Conservation (phyloP, 2,329 filamentous ascomycete genomes). For the Rhynchosporium graminicola region DNA sequence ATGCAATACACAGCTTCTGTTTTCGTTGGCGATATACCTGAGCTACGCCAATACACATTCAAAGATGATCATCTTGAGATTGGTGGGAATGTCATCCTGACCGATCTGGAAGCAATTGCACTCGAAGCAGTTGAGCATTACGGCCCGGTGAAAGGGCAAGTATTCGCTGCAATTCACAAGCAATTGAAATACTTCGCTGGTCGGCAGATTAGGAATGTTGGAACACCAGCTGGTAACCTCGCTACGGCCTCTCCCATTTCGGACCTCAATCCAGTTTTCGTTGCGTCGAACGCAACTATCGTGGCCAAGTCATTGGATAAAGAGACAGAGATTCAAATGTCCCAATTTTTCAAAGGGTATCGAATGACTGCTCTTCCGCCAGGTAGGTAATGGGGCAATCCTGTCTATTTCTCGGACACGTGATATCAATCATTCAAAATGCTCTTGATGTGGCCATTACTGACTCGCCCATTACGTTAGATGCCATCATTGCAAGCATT, state of each 20-base stretch:
- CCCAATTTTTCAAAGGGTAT: constrained; percentile 90
- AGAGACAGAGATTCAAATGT: constrained; percentile 86
- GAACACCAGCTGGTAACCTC: constrained; percentile 89
- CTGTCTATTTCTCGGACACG: too few species aligned
- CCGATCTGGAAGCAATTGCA: constrained; percentile 85
- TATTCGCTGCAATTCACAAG: constrained; percentile 89
- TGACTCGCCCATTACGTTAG: constrained; percentile 34
- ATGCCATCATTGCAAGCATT: constrained; percentile 84
- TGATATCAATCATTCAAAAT: too few species aligned
- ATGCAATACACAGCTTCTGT: constrained; percentile 88
- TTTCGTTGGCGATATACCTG: constrained; percentile 89
- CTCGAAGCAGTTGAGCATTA: constrained; percentile 78
- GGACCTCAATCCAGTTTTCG: constrained; percentile 90
- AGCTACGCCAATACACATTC: constrained; percentile 80
- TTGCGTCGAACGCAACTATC: constrained; percentile 80
- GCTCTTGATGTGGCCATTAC: too few species aligned
- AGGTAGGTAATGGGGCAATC: too few species aligned
- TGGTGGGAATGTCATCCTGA: constrained; percentile 89
- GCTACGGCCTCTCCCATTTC: constrained; percentile 94
- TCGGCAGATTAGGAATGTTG: constrained; percentile 91
- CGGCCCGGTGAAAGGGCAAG: constrained; percentile 62
- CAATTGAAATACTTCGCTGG: constrained; percentile 95
- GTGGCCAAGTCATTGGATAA: constrained; percentile 75
- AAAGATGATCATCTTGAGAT: constrained; percentile 83
- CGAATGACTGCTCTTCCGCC: constrained; percentile 77